Percentiles rank a stretch among this genome's conserved stretches.
phyloP scores from a whole-genome alignment of 306 rosid genomes.

The Potentilla sterilis region DNA sequence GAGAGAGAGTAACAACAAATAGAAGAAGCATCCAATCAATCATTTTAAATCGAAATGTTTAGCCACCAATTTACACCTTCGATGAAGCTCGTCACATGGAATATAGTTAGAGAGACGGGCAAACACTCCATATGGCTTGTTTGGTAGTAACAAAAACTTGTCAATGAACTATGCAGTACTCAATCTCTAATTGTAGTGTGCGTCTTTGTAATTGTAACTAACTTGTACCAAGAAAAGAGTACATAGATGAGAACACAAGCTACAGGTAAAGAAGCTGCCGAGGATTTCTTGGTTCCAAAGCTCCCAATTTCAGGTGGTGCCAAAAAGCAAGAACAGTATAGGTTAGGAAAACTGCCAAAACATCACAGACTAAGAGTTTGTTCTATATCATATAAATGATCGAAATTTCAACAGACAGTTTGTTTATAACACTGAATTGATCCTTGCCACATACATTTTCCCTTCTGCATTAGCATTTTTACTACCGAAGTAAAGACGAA shows the following conservation, averaged over 20 bases:
- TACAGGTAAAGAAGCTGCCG: background rate
- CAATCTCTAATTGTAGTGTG: background rate
- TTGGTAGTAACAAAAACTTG: background rate
- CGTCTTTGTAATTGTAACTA: background rate
- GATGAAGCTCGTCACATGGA: background rate
- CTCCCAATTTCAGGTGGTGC: background rate
- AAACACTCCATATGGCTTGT: background rate
- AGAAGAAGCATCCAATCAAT: too few species aligned
- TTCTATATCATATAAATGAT: background rate
- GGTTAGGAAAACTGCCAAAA: background rate
- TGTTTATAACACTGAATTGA: background rate
- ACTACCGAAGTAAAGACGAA: background rate
- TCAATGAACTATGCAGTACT: background rate
- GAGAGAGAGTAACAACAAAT: too few species aligned
- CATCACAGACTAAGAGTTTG: background rate
- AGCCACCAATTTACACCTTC: background rate
- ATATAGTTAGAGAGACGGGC: background rate
- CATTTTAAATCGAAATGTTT: background rate
- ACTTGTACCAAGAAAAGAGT: background rate
- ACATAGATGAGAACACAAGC: background rate
- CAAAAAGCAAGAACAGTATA: background rate
- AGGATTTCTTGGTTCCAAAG: conserved; percentile 4
- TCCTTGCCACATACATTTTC: background rate
- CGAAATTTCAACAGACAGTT: background rate
- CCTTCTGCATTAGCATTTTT: background rate